Evolutionary conservation across 2,329 filamentous ascomycete species (phyloP), one percentile per base, ranked within the genome.

Genomic region (Ophiognomonia clavigignenti-juglandacearum): DNA sequence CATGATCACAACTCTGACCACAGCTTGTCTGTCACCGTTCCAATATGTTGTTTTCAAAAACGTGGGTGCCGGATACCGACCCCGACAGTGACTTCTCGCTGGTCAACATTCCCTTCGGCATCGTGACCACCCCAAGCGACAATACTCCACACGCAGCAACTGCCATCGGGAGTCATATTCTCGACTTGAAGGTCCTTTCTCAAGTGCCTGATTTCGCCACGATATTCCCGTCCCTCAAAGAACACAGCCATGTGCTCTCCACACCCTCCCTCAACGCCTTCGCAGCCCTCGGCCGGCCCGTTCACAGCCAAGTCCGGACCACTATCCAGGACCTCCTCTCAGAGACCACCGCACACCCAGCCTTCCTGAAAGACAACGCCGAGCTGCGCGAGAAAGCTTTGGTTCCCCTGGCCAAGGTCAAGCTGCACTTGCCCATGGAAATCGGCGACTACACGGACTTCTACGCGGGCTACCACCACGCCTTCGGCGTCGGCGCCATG

Each of bases 381-480:
- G 57, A 64, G 1, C 66, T 87, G 16, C 78, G 80, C 49, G 68
- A 77, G 47, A 67, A 73, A 44, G 78, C 75, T 0, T 64, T 92
- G 11, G 52, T 89, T 4, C 77, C 75, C 0, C 73, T 82, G 39
- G 69, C 72, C 4, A 68, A 80, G 18, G 78, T 83, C 40, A 77
- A 72, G 53, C 82, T 77, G 60, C 85, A 91, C 58, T 60, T 92
- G 7, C 88, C 88, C 2, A 82, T 93, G 78, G 72, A 75, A 45
- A 88, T 92, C 56, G 85, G 86, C 22, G 87, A 92, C 63, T 93
- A 92, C 63, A 88, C 87, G 1, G 88, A 93, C 64, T 93, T 93
- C 69, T 93, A 88, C 60, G 87, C 85, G 9, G 88, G 88, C 13
- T 69, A 84, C 54, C 85, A 91, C 61, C 88, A 93, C 66, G 88